Percentiles rank a stretch among this genome's conserved stretches.
These are phyloP conservation scores for Fonsecaea nubica DNA, from an alignment of 2,329 filamentous ascomycete genomes.

Conservation along the genomic window DNA sequence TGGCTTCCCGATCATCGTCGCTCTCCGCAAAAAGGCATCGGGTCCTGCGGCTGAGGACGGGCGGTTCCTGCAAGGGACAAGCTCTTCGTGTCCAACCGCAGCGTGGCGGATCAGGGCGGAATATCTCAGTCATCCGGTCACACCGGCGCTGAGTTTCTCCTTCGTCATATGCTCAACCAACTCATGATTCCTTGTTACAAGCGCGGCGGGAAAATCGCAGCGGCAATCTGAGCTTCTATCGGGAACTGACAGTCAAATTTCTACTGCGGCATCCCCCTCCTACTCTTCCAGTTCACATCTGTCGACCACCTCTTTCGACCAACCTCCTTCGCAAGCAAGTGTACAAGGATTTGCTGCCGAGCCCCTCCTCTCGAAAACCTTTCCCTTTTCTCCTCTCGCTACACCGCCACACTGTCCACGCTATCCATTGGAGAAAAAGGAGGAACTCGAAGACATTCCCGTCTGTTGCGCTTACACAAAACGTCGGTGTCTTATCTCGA, in stretches of 20 bases:
- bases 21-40: constrained; percentile 21
- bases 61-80: constrained; percentile 36
- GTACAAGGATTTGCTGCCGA: background rate
- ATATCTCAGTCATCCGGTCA: constrained; percentile 29
- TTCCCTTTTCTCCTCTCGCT: constrained; percentile 12
- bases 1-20: constrained; percentile 9
- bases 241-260: constrained; percentile 14
- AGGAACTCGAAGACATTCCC: constrained; percentile 3
- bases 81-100: constrained; percentile 25
- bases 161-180: constrained; percentile 28
- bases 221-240: constrained; percentile 1
- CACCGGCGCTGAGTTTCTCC: constrained; percentile 17
- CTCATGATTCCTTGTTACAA: constrained; percentile 13
- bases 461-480: constrained; percentile 12
- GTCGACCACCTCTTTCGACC: constrained; percentile 1
- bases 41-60: constrained; percentile 27
- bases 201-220: constrained; percentile 12
- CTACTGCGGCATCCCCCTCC: constrained; percentile 6
- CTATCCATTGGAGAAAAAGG: constrained; percentile 9
- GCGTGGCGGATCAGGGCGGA: constrained; percentile 30
- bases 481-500: constrained; percentile 5
- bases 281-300: background rate
- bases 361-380: constrained; percentile 8
- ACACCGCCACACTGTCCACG: constrained; percentile 32
- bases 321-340: background rate